These are phyloP conservation scores for Holtermannia corniformis DNA, from an alignment of 768 basidiomycete genomes.

Conservation along the genomic window DNA sequence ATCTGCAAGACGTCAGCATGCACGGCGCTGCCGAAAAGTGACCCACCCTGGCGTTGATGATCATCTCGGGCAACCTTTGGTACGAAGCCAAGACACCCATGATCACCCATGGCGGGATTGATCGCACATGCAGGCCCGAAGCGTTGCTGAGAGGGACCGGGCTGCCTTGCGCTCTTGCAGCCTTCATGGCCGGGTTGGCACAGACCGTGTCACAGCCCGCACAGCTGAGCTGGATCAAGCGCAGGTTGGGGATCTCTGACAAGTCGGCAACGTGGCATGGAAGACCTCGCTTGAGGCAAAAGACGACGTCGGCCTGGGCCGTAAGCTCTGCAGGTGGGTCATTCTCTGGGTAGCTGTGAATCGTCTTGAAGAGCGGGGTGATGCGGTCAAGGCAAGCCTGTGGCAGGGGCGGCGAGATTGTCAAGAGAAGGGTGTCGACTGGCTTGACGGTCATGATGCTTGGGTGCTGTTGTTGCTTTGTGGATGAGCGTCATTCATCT, in stretches of 20 bases:
- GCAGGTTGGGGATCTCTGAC: slow-evolving; percentile 19
- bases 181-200: neutral
- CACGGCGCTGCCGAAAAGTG: too few species aligned
- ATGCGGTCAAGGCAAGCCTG: neutral
- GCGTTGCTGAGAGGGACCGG: slow-evolving; percentile 29
- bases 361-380: slow-evolving; percentile 20
- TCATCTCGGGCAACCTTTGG: slow-evolving; percentile 24
- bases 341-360: slow-evolving; percentile 22
- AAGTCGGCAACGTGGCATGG: slow-evolving; percentile 14
- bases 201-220: slow-evolving; percentile 23
- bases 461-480: too few species aligned
- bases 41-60: slow-evolving; percentile 20
- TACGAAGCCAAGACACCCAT: slow-evolving; percentile 18
- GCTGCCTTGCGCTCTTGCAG: slow-evolving; percentile 1
- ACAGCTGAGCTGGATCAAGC: slow-evolving; percentile 24
- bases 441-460: too few species aligned
- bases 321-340: neutral
- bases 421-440: too few species aligned
- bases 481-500: too few species aligned
- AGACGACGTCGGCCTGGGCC: slow-evolving; percentile 19
- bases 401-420: neutral
- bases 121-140: slow-evolving; percentile 33
- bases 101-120: slow-evolving; percentile 33
- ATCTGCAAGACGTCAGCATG: too few species aligned
- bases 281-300: slow-evolving; percentile 12